Evolutionary conservation across 331 rosid species (phyloP).

Genomic region (Spiraea crenata): DNA sequence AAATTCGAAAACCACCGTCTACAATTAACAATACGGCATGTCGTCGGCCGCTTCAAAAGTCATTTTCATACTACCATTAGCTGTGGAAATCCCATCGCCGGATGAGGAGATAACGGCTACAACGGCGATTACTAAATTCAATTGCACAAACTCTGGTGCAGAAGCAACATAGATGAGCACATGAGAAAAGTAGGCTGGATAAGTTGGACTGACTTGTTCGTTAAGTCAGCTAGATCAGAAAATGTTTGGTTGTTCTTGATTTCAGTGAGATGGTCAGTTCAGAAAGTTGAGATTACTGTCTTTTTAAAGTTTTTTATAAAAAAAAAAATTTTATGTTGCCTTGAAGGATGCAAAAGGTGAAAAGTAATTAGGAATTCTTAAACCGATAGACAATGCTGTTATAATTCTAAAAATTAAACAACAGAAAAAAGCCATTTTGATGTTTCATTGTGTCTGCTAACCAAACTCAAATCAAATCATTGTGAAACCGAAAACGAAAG

Average conservation of each 20-base stretch:
- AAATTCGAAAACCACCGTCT: background rate
- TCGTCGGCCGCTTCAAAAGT: background rate
- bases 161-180: background rate
- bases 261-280: background rate
- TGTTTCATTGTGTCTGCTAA: no score
- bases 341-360: background rate
- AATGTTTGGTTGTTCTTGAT: background rate
- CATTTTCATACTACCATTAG: conserved; percentile 56
- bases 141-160: background rate
- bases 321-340: background rate
- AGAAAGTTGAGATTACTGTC: background rate
- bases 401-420: no score
- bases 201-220: background rate
- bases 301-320: no score
- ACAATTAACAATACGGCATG: background rate
- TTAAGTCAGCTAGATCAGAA: background rate
- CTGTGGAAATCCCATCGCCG: conserved; percentile 49
- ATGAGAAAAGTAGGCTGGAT: background rate
- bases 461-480: no score
- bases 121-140: conserved; percentile 37
- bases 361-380: no score
- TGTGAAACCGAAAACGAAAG: no score
- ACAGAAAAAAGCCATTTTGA: no score
- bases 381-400: no score
- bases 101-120: conserved; percentile 83